Base-by-base conservation (phyloP, 352 stramenopile species). In the Phytopythium kandeliae region DNA sequence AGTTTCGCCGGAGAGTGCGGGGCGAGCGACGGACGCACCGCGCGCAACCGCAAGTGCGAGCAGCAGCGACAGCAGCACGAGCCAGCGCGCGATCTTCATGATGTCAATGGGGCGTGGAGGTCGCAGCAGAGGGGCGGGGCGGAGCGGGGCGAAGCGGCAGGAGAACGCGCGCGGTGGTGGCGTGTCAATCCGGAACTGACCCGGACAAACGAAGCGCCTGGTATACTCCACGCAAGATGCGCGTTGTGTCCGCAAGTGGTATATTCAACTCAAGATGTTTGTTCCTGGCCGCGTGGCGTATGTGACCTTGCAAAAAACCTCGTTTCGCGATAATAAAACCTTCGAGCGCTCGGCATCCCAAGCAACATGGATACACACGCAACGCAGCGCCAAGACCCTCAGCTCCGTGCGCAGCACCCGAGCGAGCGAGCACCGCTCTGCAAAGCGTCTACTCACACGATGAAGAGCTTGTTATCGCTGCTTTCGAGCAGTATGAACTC, bases 401-500 rank as follows among this genome's bases (percentile, higher is more conserved):
- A n/a, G n/a, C n/a, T n/a, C n/a, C n/a, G n/a, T n/a, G n/a, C n/a
- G n/a, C n/a, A n/a, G n/a, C n/a, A n/a, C n/a, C n/a, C n/a, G n/a
- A n/a, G n/a, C n/a, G n/a, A n/a, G n/a, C n/a, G n/a, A n/a, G n/a
- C n/a, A n/a, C n/a, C n/a, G n/a, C n/a, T n/a, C n/a, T n/a, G n/a
- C n/a, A n/a, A n/a, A n/a, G n/a, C n/a, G n/a, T n/a, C n/a, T n/a
- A n/a, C n/a, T n/a, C 31, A 46, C 11, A 46, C 40, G 12, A 46
- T 46, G 1, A 22, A 46, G 22, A 13, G 21, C 31, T 51, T 51
- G n/a, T 40, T 51, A n/a, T 51, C 45, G 31, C 45, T 33, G 22
- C 19, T 45, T 4, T 54, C 49, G 16, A 58, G 65, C 35, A 74
- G 62, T 51, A 78, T 74, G 12, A 65, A 60, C n/a, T 51, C 62